Conservation (phyloP, 2,329 filamentous ascomycete genomes). For the Penicillium sp. region DNA sequence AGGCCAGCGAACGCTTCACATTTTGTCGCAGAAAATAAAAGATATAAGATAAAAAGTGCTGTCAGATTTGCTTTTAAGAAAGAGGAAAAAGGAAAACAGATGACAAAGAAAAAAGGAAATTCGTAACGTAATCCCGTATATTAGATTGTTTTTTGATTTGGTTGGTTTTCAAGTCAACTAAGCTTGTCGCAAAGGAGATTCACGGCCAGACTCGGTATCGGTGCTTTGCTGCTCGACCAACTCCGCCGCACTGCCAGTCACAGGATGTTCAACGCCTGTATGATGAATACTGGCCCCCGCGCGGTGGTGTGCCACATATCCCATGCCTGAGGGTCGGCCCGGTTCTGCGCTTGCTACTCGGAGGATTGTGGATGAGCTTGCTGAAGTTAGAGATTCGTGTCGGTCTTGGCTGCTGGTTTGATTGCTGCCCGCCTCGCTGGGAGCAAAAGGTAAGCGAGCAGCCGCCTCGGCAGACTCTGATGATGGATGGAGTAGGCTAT, state of each 20-base stretch:
- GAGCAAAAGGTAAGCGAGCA: conserved; percentile 39
- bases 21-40: neutral
- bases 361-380: conserved; percentile 22
- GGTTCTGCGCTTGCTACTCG: conserved; percentile 28
- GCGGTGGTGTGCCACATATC: conserved; percentile 48
- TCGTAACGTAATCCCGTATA: conserved; percentile 7
- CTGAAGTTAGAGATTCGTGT: conserved; percentile 33
- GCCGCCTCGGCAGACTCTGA: conserved; percentile 6
- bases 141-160: neutral
- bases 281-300: conserved; percentile 47
- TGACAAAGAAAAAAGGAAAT: conserved; percentile 7
- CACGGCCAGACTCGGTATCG: conserved; percentile 10
- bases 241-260: conserved; percentile 43
- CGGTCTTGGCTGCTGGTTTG: conserved; percentile 23
- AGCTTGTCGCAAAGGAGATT: neutral
- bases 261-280: conserved; percentile 34
- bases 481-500: conserved; percentile 14
- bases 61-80: neutral
- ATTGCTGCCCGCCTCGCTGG: conserved; percentile 31
- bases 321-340: conserved; percentile 46
- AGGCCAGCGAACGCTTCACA: neutral
- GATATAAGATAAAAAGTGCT: neutral
- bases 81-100: neutral
- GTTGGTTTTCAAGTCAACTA: neutral
- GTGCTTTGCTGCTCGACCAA: conserved; percentile 36